Conservation (phyloP, 1,284 basidiomycete genomes). For the Abortiporus biennis region DNA sequence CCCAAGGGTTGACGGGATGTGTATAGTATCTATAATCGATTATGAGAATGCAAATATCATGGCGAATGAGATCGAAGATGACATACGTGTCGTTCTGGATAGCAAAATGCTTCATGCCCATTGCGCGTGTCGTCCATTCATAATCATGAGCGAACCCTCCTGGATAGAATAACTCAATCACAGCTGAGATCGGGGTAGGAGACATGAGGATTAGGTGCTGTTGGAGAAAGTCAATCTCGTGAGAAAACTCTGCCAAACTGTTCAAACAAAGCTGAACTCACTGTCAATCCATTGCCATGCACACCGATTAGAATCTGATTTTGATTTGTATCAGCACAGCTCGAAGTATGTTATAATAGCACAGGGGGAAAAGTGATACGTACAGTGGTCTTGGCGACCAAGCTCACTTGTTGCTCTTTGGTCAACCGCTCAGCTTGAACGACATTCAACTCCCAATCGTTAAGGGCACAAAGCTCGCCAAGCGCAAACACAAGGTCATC, state of each 20-base stretch:
- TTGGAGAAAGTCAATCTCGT: neutral
- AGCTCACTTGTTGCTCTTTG: slow-evolving; percentile 66
- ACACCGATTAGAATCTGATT: slow-evolving; percentile 71
- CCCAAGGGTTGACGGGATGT: slow-evolving; percentile 44
- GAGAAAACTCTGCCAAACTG: neutral
- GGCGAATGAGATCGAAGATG: slow-evolving; percentile 1
- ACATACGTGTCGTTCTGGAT: slow-evolving; percentile 70
- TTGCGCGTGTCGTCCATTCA: slow-evolving; percentile 64
- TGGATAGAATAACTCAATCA: slow-evolving; percentile 80
- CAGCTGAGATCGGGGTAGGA: slow-evolving; percentile 55
- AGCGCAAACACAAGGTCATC: slow-evolving; percentile 50
- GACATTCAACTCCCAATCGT: slow-evolving; percentile 59
- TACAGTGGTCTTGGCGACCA: slow-evolving; percentile 62
- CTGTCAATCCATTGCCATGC: slow-evolving; percentile 75
- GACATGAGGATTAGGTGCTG: slow-evolving; percentile 72
- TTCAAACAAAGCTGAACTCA: slow-evolving; percentile 10
- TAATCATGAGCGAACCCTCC: slow-evolving; percentile 79
- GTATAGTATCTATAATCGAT: slow-evolving; percentile 33
- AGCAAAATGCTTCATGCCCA: slow-evolving; percentile 72
- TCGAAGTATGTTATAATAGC: slow-evolving; percentile 2
- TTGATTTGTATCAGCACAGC: slow-evolving; percentile 3
- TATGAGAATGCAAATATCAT: neutral
- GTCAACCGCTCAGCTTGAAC: slow-evolving; percentile 60
- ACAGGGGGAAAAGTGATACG: neutral
- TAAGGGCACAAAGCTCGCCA: slow-evolving; percentile 43